Evolutionary conservation across 2,329 filamentous ascomycete genomes (phyloP).

Genomic region (Emericellopsis cladophorae): DNA sequence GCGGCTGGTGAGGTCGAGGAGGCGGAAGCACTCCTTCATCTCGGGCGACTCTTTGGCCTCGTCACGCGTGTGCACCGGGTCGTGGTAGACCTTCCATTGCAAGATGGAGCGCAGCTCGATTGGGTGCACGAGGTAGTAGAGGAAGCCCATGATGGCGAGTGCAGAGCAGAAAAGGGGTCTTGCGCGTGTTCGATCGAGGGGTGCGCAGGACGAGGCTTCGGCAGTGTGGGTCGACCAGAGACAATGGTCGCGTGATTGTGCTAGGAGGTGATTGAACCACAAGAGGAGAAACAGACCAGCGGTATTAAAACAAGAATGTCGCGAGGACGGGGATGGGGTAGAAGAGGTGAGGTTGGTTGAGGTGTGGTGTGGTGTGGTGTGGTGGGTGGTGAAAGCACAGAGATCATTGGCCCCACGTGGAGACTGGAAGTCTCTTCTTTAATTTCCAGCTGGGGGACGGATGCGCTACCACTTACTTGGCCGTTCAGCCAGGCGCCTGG

Average conservation of each 20-base stretch:
- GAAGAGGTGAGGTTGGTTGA: neutral
- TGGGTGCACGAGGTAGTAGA: slow-evolving; percentile 68
- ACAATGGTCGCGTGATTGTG: too few species aligned
- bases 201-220: neutral
- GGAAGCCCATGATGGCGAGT: slow-evolving; percentile 39
- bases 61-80: slow-evolving; percentile 78
- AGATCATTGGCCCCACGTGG: neutral
- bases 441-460: neutral
- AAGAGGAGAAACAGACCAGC: too few species aligned
- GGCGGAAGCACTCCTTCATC: slow-evolving; percentile 73
- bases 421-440: neutral
- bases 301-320: too few species aligned
- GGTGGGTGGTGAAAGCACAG: neutral
- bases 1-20: slow-evolving; percentile 77
- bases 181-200: neutral
- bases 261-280: too few species aligned
- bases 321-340: neutral
- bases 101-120: slow-evolving; percentile 69
- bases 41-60: slow-evolving; percentile 60
- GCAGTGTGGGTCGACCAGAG: too few species aligned
- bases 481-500: neutral
- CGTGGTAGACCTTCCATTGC: slow-evolving; percentile 97
- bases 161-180: neutral
- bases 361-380: neutral
- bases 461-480: too few species aligned